These are phyloP conservation scores for Leccinum disarticulatum DNA, from an alignment of 768 basidiomycete species.

Conservation along the genomic window DNA sequence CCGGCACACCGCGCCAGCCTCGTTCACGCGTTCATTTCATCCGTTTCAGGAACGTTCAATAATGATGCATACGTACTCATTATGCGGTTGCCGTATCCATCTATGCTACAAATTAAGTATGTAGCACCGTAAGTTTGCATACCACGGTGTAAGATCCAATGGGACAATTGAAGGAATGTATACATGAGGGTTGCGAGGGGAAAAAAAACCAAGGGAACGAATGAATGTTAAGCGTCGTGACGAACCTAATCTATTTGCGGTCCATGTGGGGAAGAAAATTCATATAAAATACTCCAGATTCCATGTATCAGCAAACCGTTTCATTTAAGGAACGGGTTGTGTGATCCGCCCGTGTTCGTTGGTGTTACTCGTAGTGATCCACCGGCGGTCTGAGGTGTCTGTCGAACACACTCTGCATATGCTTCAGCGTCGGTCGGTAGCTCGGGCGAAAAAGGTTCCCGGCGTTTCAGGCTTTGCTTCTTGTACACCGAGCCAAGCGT, in stretches of 20 bases:
- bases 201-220: slow-evolving; percentile 7
- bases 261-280: slow-evolving; percentile 26
- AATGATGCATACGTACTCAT: slow-evolving; percentile 14
- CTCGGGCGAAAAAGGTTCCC: slow-evolving; percentile 27
- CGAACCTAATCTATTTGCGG: slow-evolving; percentile 20
- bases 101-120: slow-evolving; percentile 26
- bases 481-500: slow-evolving; percentile 39
- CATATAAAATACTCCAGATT: slow-evolving; percentile 12
- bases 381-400: slow-evolving; percentile 29
- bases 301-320: slow-evolving; percentile 7
- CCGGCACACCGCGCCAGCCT: background rate
- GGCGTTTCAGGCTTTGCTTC: slow-evolving; percentile 31
- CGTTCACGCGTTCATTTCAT: slow-evolving; percentile 31
- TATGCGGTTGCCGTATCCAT: slow-evolving; percentile 2
- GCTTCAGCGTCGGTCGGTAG: slow-evolving; percentile 57
- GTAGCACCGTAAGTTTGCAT: background rate
- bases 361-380: slow-evolving; percentile 45
- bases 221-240: slow-evolving; percentile 6
- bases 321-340: slow-evolving; percentile 55
- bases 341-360: slow-evolving; percentile 44
- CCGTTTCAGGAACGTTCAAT: slow-evolving; percentile 8
- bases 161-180: background rate
- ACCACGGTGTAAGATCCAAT: background rate
- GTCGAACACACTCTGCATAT: slow-evolving; percentile 52
- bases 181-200: slow-evolving; percentile 21